phyloP scores from a whole-genome alignment of 2,329 filamentous ascomycete genomes.

The Fusarium continuum region DNA sequence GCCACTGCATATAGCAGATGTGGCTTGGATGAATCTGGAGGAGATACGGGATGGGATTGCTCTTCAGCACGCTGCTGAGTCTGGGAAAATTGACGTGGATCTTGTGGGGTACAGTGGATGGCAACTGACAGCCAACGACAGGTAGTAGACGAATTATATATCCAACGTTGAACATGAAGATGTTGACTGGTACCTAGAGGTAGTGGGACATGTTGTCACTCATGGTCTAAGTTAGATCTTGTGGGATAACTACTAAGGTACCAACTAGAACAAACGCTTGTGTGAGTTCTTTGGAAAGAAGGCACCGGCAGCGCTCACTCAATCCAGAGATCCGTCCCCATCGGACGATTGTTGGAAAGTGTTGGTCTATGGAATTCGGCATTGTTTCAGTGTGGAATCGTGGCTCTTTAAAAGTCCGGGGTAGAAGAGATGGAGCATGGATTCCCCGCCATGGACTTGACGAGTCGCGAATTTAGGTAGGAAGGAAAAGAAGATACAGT shows the following conservation, averaged over 20 bases:
- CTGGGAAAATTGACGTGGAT: background rate
- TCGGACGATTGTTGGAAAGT: constrained; percentile 17
- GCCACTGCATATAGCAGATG: constrained; percentile 16
- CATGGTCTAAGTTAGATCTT: background rate
- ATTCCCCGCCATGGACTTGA: too few relatives aligned
- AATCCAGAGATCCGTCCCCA: background rate
- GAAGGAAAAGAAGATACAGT: background rate
- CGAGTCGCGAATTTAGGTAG: background rate
- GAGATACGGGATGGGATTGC: constrained; percentile 4
- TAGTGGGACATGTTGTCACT: background rate
- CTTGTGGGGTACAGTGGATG: background rate
- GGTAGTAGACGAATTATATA: constrained; percentile 15
- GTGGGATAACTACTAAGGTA: too few relatives aligned
- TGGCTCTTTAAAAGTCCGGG: background rate
- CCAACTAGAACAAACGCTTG: too few relatives aligned
- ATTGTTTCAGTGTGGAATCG: constrained; percentile 1
- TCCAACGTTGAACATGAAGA: background rate
- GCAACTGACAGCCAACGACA: background rate
- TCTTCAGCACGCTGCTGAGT: constrained; percentile 4
- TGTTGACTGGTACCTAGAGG: too few relatives aligned
- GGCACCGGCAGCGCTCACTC: background rate
- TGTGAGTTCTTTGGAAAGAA: constrained; percentile 13
- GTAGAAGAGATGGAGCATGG: background rate
- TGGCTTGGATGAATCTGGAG: constrained; percentile 27
- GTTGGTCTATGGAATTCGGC: constrained; percentile 10